These are phyloP conservation scores for Pseudocercospora fuligena DNA, from an alignment of 2,329 filamentous ascomycete genomes.

Conservation along the genomic window DNA sequence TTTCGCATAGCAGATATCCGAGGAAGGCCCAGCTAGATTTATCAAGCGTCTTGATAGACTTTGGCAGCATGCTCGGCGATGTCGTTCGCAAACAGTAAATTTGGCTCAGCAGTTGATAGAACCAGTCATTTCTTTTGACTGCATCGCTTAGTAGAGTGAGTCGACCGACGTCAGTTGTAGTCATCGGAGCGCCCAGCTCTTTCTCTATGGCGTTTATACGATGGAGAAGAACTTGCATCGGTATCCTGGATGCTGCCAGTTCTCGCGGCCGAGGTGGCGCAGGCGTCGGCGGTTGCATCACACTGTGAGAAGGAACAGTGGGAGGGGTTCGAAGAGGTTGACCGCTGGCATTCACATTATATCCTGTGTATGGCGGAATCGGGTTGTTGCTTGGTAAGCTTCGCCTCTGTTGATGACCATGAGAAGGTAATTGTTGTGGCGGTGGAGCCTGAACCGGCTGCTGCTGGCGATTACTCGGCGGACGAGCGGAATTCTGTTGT, in stretches of 20 bases:
- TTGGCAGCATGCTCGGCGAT: conserved; percentile 44
- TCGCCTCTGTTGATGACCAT: conserved; percentile 6
- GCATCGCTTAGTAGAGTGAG: conserved; percentile 63
- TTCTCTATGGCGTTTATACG: conserved; percentile 12
- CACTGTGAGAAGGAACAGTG: not conserved
- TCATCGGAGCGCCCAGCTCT: conserved; percentile 2
- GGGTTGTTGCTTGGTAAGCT: not conserved
- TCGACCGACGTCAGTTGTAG: conserved; percentile 43
- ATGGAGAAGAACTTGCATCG: conserved; percentile 11
- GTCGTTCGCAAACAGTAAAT: conserved; percentile 64
- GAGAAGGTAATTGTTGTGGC: not conserved
- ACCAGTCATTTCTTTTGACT: conserved; percentile 59
- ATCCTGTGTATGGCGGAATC: not conserved
- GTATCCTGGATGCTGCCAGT: conserved; percentile 21
- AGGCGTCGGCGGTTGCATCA: conserved; percentile 11
- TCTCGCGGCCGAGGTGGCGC: not conserved
- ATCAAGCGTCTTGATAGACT: conserved; percentile 44
- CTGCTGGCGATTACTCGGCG: not conserved
- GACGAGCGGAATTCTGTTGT: not conserved
- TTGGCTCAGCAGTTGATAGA: conserved; percentile 71
- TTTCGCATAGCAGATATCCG: conserved; percentile 52
- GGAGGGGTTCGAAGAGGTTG: conserved; percentile 1
- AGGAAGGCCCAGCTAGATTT: conserved; percentile 43
- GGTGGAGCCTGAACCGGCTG: not conserved
- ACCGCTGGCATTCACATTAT: conserved; percentile 2